Conservation (phyloP, 805 yeast species). For the Yarrowia keelungensis region DNA sequence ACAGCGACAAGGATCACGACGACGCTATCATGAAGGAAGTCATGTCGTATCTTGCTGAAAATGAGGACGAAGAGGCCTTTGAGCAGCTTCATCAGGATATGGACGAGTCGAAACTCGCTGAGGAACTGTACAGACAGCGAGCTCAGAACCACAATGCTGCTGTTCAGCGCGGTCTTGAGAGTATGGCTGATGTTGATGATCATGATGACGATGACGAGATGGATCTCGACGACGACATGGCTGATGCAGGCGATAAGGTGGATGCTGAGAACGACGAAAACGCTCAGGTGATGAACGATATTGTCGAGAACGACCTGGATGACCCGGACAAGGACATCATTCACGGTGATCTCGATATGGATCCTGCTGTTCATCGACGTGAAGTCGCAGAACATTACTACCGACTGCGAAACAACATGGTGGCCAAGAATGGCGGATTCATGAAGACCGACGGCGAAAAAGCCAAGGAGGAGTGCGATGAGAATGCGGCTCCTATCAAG, state of each 20-base stretch:
- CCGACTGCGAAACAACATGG: constrained; percentile 57
- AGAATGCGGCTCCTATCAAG: constrained; percentile 62
- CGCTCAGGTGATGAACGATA: constrained; percentile 43
- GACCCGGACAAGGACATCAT: constrained; percentile 43
- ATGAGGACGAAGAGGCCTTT: constrained; percentile 28
- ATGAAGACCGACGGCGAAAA: constrained; percentile 56
- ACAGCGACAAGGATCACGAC: constrained; percentile 8
- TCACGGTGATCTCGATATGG: constrained; percentile 41
- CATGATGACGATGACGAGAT: constrained; percentile 7
- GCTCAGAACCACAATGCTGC: constrained; percentile 32
- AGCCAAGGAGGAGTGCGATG: constrained; percentile 74
- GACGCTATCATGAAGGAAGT: constrained; percentile 30
- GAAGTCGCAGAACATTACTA: constrained; percentile 65
- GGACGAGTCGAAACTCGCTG: constrained; percentile 31
- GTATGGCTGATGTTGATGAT: constrained; percentile 22
- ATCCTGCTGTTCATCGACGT: constrained; percentile 54
- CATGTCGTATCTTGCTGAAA: constrained; percentile 29
- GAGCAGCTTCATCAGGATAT: constrained; percentile 31
- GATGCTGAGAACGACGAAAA: constrained; percentile 33
- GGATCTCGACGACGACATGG: constrained; percentile 23
- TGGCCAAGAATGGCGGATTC: constrained; percentile 60
- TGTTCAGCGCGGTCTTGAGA: constrained; percentile 2
- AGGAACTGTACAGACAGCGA: constrained; percentile 21
- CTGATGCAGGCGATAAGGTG: constrained; percentile 11
- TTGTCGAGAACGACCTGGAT: constrained; percentile 42